Base-by-base conservation (phyloP, 805 yeast genomes). In the Candida koratica region DNA sequence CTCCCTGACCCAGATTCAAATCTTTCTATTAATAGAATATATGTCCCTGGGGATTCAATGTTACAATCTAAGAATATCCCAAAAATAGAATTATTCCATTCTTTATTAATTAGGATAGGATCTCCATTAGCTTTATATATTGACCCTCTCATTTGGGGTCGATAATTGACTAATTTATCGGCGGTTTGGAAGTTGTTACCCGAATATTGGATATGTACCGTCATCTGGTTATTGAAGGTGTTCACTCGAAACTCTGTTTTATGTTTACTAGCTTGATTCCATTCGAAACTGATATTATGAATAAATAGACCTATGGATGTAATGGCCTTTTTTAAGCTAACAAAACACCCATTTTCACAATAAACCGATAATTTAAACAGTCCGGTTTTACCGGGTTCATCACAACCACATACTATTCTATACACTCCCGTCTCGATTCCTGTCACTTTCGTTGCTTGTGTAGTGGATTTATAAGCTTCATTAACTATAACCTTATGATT, bases 91-190 rank as follows among this genome's bases (percentile, higher is more conserved):
- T 66, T 68, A 37, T 56, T 58, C 67, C 75, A 73, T 10, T 46
- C 37, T 18, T 59, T 59, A 35, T 62, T 65, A 13, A 66, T 49
- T 23, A 52, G 46, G 1, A 69, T 42, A 0, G 72, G 64, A 26
- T 43, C 36, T 3, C 51, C 45, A 9, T 51, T 49, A 12, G 43
- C 42, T 28, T 57, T 48, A 45, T 71, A 71, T 6, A 73, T 41
- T 9, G 74, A 68, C 0, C 66, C 77, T 32, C 78, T 45, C 3
- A 72, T 52, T 14, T 60, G 61, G 7, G 79, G 77, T 27, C 75
- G 55, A 42, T 73, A 73, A n/a, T 46, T 48, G 5, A 55, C 41
- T 4, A 39, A 24, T 11, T 41, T 25, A 27, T 43, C 49, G 18
- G 40, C 39, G 17, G 44, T 16, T 11, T 20, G 13, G 25, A 42